Evolutionary conservation across 306 rosid genomes (phyloP), one percentile per base, ranked within the genome.

Genomic region (Carpinus viminea): DNA sequence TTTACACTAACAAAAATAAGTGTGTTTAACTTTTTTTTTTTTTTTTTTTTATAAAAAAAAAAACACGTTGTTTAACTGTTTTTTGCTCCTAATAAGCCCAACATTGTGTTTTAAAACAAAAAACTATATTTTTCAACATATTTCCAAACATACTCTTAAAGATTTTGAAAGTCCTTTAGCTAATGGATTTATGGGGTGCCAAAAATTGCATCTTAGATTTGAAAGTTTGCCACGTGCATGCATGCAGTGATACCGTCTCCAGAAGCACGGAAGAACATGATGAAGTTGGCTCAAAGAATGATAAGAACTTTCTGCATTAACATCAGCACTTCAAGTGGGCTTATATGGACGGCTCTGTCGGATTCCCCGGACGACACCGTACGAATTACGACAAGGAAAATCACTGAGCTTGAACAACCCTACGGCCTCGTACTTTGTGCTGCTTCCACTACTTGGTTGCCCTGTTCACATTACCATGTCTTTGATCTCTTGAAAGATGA

Each of bases 311-410:
- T 94, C 57, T 80, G 97, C 62, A 80, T 87, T 3, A 94, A 87
- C 89, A 92, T 92, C 83, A 91, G 97, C 79, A 91, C 92, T 8
- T 89, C 89, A 0, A 83, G 93, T 47, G 97, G 97, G 8, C 93
- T 88, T 74, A 88, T 93, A 48, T 94, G 98, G 98, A 94, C 98
- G 0, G 97, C 97, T 8, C 70, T 94, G 45, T 94, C 98, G 0
- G 97, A 92, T 80, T 88, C 92, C 31, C 97, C 92, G 4, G 97
- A 89, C 41, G 97, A 92, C 87, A 94, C 91, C 0, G 92, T 91
- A 7, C 80, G 98, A 74, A 94, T 94, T 70, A 24, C 98, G 36
- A 93, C 97, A 1, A 88, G 98, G 78, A 95, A 91, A 82, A 80
- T 80, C 78, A 84, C 94, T 1, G 97, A 87, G 76, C 89, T 91